Evolutionary conservation across 2,329 filamentous ascomycete species (phyloP).

Genomic region (Neofusicoccum laricinum): DNA sequence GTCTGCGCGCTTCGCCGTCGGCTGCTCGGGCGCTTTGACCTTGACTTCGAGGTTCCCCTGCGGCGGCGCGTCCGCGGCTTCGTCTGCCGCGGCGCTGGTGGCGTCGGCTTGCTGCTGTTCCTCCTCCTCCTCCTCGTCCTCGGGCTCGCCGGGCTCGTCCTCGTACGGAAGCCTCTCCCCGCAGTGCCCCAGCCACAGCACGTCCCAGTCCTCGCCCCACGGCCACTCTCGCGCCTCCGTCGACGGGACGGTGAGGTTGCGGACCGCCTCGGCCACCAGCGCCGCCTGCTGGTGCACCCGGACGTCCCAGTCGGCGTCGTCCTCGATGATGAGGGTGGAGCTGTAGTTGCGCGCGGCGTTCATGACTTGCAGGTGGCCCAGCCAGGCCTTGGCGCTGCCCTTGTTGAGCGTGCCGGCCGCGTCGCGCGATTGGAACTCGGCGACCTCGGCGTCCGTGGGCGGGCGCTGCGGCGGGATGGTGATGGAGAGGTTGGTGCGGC

Average conservation of each 20-base stretch:
- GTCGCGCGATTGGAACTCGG: background rate
- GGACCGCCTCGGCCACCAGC: background rate
- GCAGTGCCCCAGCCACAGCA: slow-evolving; percentile 15
- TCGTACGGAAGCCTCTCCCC: slow-evolving; percentile 13
- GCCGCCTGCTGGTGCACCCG: slow-evolving; percentile 5
- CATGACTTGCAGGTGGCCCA: slow-evolving; percentile 19
- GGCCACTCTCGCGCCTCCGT: background rate
- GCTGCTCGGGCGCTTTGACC: no score
- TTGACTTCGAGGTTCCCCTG: no score
- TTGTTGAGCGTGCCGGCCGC: background rate
- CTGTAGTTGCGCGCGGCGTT: background rate
- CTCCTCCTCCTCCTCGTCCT: background rate
- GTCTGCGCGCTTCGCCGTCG: background rate
- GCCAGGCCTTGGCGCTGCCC: slow-evolving; percentile 15
- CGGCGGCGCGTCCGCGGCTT: background rate
- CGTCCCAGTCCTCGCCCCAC: slow-evolving; percentile 16
- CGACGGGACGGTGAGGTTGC: background rate
- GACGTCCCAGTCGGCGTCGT: slow-evolving; percentile 20
- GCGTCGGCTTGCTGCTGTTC: background rate
- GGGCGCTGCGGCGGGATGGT: slow-evolving; percentile 12
- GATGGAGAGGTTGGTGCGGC: slow-evolving; percentile 15
- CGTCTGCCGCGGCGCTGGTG: background rate
- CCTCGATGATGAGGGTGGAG: slow-evolving; percentile 18
- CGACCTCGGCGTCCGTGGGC: background rate
- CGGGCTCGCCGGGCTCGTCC: background rate